Percentiles rank a stretch among this genome's conserved stretches.
Evolutionary conservation across 148 eudicot species (phyloP).

Genomic region (Vaccinium darrowii): DNA sequence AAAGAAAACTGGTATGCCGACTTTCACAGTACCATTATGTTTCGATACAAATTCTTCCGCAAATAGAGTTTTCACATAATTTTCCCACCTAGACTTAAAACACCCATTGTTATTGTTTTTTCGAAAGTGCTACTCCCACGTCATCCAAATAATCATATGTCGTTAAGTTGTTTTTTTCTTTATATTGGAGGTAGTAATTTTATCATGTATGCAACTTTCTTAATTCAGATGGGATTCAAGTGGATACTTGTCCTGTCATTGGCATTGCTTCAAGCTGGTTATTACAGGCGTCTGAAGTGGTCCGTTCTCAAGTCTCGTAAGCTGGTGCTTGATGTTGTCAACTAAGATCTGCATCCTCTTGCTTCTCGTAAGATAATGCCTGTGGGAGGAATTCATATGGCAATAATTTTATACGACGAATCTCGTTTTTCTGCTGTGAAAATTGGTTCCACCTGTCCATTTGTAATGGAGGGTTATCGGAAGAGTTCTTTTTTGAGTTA

Average conservation of each 20-base stretch:
- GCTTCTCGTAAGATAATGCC: neutral
- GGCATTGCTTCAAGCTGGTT: conserved; percentile 77
- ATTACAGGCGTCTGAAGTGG: conserved; percentile 83
- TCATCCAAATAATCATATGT: neutral
- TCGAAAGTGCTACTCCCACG: neutral
- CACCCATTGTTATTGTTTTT: neutral
- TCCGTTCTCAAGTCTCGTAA: conserved; percentile 74
- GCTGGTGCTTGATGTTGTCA: conserved; percentile 73
- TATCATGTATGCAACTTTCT: neutral
- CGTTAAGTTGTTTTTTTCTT: neutral
- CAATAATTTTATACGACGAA: neutral
- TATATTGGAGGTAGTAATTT: neutral
- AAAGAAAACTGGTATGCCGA: conserved; percentile 71
- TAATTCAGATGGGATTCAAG: conserved; percentile 79
- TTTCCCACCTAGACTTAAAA: neutral
- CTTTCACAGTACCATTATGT: neutral
- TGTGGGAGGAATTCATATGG: neutral
- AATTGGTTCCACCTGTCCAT: neutral
- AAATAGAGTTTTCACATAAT: neutral
- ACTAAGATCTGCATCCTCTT: conserved; percentile 31
- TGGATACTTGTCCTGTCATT: conserved; percentile 80
- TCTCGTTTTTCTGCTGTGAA: neutral
- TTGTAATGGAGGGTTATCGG: neutral
- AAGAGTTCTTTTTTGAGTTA: neutral
- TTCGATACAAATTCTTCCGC: neutral